These are phyloP conservation scores for Vitis amurensis DNA, from an alignment of 164 flowering plant species.

Conservation along the genomic window DNA sequence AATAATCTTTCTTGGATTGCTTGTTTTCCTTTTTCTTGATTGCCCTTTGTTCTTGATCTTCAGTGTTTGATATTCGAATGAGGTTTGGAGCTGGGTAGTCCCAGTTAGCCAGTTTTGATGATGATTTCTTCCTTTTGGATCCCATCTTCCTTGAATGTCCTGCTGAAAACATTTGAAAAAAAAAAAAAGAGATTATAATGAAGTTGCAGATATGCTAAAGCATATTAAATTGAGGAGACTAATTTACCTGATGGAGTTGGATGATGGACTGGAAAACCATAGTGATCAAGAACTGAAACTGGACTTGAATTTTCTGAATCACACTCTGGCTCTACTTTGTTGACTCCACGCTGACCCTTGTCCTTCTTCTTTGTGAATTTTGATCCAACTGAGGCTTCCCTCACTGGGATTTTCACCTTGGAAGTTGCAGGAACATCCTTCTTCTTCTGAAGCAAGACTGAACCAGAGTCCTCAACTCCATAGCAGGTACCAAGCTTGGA, in stretches of 20 bases:
- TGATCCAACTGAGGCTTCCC: conserved; percentile 8
- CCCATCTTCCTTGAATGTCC: background rate
- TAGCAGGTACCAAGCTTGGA: background rate
- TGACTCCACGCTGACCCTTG: background rate
- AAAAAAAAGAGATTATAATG: background rate
- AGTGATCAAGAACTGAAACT: conserved; percentile 22
- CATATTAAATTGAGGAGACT: background rate
- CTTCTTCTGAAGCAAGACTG: background rate
- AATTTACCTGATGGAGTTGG: conserved; percentile 9
- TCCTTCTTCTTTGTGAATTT: conserved; percentile 11
- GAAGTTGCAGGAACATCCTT: conserved; percentile 1
- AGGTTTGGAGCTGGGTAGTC: background rate
- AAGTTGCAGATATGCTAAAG: too few relatives aligned
- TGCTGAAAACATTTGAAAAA: background rate
- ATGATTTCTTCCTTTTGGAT: conserved; percentile 2
- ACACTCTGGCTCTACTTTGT: conserved; percentile 1
- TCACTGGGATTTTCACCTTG: conserved; percentile 7
- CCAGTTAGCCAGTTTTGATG: background rate
- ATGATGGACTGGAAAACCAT: background rate
- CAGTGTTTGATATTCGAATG: background rate
- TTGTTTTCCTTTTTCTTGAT: conserved; percentile 4
- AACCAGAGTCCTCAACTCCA: background rate
- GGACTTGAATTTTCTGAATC: conserved; percentile 16
- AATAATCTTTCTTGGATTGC: background rate
- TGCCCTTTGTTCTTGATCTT: background rate